These are phyloP conservation scores for Colletotrichum coccodes DNA, from an alignment of 2,329 filamentous ascomycete species.

Conservation along the genomic window DNA sequence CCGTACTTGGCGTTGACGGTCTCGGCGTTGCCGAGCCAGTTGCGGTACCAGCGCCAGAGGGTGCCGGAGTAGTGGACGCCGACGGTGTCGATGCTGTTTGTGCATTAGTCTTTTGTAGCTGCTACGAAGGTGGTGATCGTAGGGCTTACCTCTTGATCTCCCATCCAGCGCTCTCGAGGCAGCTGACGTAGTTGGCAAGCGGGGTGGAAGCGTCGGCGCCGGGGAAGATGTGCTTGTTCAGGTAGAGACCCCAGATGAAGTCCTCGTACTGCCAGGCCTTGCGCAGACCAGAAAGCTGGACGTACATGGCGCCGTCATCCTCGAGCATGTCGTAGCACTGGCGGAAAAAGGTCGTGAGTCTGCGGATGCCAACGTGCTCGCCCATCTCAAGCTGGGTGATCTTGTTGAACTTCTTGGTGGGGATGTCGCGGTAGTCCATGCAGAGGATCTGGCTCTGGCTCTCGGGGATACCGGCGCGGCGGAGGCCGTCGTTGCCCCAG, in stretches of 20 bases:
- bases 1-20: constrained; percentile 97
- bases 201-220: constrained; percentile 96
- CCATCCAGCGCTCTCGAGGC: constrained; percentile 83
- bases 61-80: constrained; percentile 98
- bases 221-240: constrained; percentile 99
- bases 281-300: constrained; percentile 93
- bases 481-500: constrained; percentile 93
- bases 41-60: constrained; percentile 97
- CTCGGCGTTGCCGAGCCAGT: constrained; percentile 94
- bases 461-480: constrained; percentile 83
- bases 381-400: constrained; percentile 99
- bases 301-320: constrained; percentile 94
- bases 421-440: constrained; percentile 97
- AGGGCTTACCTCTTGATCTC: constrained; percentile 77
- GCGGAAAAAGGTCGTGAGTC: constrained; percentile 82
- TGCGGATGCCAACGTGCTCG: constrained; percentile 95
- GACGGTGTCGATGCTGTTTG: constrained; percentile 79
- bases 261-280: constrained; percentile 99
- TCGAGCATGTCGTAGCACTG: constrained; percentile 97
- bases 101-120: background rate
- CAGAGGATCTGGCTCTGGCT: constrained; percentile 92
- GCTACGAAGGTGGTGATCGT: background rate
- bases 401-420: constrained; percentile 87
- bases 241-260: constrained; percentile 97
- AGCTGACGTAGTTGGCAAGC: constrained; percentile 86